Evolutionary conservation across 495 filamentous ascomycete species (phyloP).

Genomic region (Trichoderma orchidacearum): DNA sequence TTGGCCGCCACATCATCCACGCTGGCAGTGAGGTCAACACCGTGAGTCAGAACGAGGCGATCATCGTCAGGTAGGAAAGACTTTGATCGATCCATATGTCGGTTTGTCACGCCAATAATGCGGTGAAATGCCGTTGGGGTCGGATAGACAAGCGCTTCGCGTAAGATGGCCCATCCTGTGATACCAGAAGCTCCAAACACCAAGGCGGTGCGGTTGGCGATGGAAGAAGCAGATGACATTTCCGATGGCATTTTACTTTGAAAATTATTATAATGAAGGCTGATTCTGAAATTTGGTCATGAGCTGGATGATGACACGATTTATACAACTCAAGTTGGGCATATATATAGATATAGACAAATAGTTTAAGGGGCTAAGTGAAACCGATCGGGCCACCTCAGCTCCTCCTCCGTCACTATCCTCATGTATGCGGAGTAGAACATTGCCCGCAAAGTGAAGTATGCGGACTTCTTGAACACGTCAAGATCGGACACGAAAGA

Average conservation of each 20-base stretch:
- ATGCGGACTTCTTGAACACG: too few relatives aligned
- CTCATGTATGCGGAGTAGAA: too few relatives aligned
- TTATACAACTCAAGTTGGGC: too few relatives aligned
- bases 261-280: background rate
- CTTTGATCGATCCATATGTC: constrained; percentile 8
- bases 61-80: constrained; percentile 9
- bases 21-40: constrained; percentile 10
- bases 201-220: constrained; percentile 6
- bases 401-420: too few relatives aligned
- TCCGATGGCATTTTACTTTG: too few relatives aligned
- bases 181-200: constrained; percentile 24
- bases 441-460: too few relatives aligned
- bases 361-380: too few relatives aligned
- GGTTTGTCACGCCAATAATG: constrained; percentile 16
- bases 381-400: too few relatives aligned
- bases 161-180: constrained; percentile 16
- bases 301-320: background rate
- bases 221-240: background rate
- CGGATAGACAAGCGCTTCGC: constrained; percentile 11
- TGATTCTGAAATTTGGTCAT: background rate
- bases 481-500: too few relatives aligned
- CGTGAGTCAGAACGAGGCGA: constrained; percentile 5
- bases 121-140: constrained; percentile 12
- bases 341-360: too few relatives aligned
- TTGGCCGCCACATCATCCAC: constrained; percentile 9